Base-by-base conservation (phyloP, 371 early-diverging fungal genomes). In the Mortierella sp. region DNA sequence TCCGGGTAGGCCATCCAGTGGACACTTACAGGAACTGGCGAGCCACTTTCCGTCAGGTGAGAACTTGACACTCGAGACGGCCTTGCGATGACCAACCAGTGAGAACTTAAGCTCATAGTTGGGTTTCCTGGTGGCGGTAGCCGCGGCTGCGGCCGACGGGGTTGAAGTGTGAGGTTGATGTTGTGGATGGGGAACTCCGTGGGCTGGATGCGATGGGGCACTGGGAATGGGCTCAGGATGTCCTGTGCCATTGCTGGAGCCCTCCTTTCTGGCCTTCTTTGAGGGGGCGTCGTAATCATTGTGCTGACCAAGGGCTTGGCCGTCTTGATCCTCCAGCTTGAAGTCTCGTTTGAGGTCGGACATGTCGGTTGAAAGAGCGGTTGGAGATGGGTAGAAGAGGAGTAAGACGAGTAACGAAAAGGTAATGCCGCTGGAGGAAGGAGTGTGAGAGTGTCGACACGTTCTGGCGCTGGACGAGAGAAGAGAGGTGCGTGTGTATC, bases 31-130 rank as follows among this genome's bases (percentile, higher is more conserved):
- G 60, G 97, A 93, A 75, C 97, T 96, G 42, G 99, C 98, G 14
- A 99, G 92, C 97, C 97, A 98, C 88, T 95, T 94, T 57, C 99
- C 99, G 84, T 99, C 98, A 4, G 99, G 99, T 19, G 98, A 98
- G 84, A 98, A 98, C 88, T 99, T 99, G 34, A 99, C 98, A 58
- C 96, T 94, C 3, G 98, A 98, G 0, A 99, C 94, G 4, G 98
- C 96, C 92, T 97, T 98, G 73, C 95, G 96, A 89, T 99, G 99
- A 11, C 99, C 99, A 11, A 95, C 94, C 44, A 99, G 92, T 19
- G 96, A 96, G 83, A 93, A 97, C 76, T 94, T 96, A 24, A 98
- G 90, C 76, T 93, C 91, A 80, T 98, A 99, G 80, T 98, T 97
- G 24, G 98, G 97, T 84, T 91, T 94, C 48, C 92, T 90, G 21